Percentiles rank a stretch among this genome's conserved stretches.
Conservation (phyloP, 1,139 yeast species). For the Zygosaccharomyces pseudobailii region DNA sequence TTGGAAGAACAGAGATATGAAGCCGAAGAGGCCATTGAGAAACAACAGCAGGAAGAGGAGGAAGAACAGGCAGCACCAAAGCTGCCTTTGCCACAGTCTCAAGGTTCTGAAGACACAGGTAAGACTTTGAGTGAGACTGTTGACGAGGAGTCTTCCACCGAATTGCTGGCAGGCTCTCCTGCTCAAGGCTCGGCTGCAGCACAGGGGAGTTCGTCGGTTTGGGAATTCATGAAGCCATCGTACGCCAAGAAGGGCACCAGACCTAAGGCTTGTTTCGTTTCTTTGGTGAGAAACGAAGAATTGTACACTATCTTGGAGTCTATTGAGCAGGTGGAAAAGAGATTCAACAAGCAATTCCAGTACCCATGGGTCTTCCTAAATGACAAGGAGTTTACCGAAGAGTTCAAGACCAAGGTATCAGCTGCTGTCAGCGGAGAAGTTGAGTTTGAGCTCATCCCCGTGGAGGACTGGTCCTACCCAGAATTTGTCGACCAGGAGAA, state of each 20-base stretch:
- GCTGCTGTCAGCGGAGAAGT: conserved; percentile 12
- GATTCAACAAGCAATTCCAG: conserved; percentile 59
- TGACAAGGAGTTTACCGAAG: conserved; percentile 46
- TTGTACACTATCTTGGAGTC: conserved; percentile 53
- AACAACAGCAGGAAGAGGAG: conserved; percentile 5
- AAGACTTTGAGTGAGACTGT: conserved; percentile 6
- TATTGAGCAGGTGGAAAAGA: conserved; percentile 59
- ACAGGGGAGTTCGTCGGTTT: conserved; percentile 1
- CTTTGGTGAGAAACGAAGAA: conserved; percentile 71
- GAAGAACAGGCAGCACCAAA: not conserved
- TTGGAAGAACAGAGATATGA: conserved; percentile 10
- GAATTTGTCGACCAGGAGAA: conserved; percentile 53
- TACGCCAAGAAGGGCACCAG: conserved; percentile 26
- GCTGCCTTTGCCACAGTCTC: not conserved
- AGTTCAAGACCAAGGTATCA: conserved; percentile 35
- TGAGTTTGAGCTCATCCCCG: conserved; percentile 27
- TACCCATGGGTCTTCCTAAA: conserved; percentile 76
- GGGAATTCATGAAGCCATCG: conserved; percentile 15
- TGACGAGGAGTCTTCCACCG: conserved; percentile 1
- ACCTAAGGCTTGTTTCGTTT: conserved; percentile 65
- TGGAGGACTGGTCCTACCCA: conserved; percentile 55
- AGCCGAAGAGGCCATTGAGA: conserved; percentile 11
- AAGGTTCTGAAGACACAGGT: conserved; percentile 8
- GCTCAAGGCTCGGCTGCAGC: not conserved
- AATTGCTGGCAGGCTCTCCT: conserved; percentile 4